A percentile compares a stretch with the other conserved stretches of the same genome.
Conservation (phyloP, 1,139 yeast species). For the Candida dubliniensis region DNA sequence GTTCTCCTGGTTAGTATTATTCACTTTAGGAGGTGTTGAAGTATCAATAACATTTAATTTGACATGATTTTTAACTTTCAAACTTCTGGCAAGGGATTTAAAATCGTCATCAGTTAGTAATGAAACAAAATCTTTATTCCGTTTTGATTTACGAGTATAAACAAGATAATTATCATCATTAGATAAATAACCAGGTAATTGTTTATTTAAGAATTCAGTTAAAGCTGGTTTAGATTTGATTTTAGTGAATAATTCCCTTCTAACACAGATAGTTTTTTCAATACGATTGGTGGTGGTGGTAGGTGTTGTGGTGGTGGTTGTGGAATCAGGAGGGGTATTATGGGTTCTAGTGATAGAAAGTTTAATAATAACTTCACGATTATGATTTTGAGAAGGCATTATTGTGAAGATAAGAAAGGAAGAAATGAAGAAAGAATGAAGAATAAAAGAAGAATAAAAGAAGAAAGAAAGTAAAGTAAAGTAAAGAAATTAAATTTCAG, state of each 20-base stretch:
- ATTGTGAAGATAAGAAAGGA: background rate
- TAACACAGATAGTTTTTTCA: constrained; percentile 15
- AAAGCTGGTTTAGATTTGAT: constrained; percentile 19
- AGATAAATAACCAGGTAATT: constrained; percentile 7
- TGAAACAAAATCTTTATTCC: constrained; percentile 39
- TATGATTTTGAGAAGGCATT: constrained; percentile 2
- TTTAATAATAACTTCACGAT: constrained; percentile 15
- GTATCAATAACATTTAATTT: constrained; percentile 29
- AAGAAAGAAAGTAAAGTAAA: background rate
- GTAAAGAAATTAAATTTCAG: background rate
- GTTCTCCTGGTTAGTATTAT: constrained; percentile 1
- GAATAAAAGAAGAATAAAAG: background rate
- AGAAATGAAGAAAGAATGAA: background rate
- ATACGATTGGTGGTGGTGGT: background rate
- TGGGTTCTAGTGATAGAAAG: constrained; percentile 12
- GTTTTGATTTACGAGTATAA: constrained; percentile 42
- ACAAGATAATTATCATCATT: constrained; percentile 12
- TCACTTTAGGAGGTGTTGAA: constrained; percentile 7
- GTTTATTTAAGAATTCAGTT: constrained; percentile 14
- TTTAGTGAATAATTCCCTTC: constrained; percentile 13
- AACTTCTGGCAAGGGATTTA: constrained; percentile 45
- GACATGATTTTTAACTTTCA: constrained; percentile 43
- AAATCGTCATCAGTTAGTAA: constrained; percentile 44
- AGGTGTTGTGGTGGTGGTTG: constrained; percentile 3
- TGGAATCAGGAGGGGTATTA: constrained; percentile 1